Conservation (phyloP, 148 eudicot species). For the Heliamphora exappendiculata region DNA sequence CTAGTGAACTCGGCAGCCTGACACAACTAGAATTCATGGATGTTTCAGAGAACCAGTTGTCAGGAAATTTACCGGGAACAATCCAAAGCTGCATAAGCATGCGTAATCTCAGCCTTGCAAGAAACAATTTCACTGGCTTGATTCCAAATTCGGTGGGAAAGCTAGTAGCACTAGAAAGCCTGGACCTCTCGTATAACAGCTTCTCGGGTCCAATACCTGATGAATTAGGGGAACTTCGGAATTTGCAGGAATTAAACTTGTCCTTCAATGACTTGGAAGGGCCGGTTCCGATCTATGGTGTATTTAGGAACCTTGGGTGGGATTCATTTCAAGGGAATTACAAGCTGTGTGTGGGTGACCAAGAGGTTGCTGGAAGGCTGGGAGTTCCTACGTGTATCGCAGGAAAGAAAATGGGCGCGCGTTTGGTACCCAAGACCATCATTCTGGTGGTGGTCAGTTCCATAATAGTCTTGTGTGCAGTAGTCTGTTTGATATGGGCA, state of each 20-base stretch:
- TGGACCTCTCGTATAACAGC: slow-evolving; percentile 9
- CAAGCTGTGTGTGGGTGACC: not conserved
- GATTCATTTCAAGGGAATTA: slow-evolving; percentile 10
- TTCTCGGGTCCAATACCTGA: slow-evolving; percentile 13
- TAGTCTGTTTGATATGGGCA: not conserved
- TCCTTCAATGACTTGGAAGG: slow-evolving; percentile 14
- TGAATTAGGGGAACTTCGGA: not conserved
- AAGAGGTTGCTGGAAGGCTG: slow-evolving; percentile 9
- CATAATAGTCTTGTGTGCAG: not conserved
- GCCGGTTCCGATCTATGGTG: slow-evolving; percentile 3
- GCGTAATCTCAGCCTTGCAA: not conserved
- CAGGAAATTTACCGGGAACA: slow-evolving; percentile 4
- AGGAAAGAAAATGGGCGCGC: not conserved
- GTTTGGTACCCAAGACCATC: slow-evolving; percentile 1
- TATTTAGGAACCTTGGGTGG: slow-evolving; percentile 4
- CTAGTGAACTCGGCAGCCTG: slow-evolving; percentile 7
- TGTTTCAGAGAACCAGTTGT: slow-evolving; percentile 8
- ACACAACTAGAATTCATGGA: slow-evolving; percentile 4
- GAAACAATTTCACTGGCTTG: slow-evolving; percentile 2
- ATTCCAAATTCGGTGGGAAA: slow-evolving; percentile 2
- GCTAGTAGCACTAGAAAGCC: not conserved
- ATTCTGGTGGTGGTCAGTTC: not conserved
- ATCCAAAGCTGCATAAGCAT: not conserved
- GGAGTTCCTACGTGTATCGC: not conserved
- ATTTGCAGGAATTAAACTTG: not conserved